Base-by-base conservation (phyloP, 208 protist species). In the Leishmania braziliensis region DNA sequence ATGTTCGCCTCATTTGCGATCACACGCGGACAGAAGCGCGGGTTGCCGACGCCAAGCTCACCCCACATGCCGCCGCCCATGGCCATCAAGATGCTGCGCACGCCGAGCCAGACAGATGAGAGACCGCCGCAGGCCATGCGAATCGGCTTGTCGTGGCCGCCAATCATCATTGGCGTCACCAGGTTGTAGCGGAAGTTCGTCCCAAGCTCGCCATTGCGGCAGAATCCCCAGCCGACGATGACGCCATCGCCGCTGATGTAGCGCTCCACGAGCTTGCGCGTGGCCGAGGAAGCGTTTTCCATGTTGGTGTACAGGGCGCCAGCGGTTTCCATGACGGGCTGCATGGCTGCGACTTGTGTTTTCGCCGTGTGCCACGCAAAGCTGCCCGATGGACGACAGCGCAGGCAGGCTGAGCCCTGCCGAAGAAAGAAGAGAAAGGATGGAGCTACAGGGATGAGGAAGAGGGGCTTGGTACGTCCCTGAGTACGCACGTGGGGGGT, bases 11-110 rank as follows among this genome's bases (percentile, higher is more conserved):
- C 93, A 48, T 92, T 93, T 43, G 79, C 77, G 43, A 93, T 84
- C 23, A 94, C 85, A 46, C 87, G 83, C 14, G 91, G 88, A 75
- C 83, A 94, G 80, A 88, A 88, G 60, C 86, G 84, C 33, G 89
- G 92, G 77, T 93, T 90, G 51, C 90, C 90, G 18, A 95, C 86
- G 12, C 89, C 93, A 62, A 97, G 86, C 85, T 95, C 88, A 23
- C 93, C 93, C 92, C 93, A 97, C 81, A 88, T 89, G 33, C 90
- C 91, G 48, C 89, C 88, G 33, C 93, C 93, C 91, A 95, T 95
- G 43, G 90, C 91, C 80, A 92, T 85, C 46, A 95, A 69, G n/a
- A 89, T 83, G 75, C 88, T 91, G 50, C 83, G 90, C 56, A 88
- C 78, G 26, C 91, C 91, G 0, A 95, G 88, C 89, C 91, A 95